Evolutionary conservation across 768 basidiomycete genomes (phyloP).

Genomic region (Suillus subluteus): DNA sequence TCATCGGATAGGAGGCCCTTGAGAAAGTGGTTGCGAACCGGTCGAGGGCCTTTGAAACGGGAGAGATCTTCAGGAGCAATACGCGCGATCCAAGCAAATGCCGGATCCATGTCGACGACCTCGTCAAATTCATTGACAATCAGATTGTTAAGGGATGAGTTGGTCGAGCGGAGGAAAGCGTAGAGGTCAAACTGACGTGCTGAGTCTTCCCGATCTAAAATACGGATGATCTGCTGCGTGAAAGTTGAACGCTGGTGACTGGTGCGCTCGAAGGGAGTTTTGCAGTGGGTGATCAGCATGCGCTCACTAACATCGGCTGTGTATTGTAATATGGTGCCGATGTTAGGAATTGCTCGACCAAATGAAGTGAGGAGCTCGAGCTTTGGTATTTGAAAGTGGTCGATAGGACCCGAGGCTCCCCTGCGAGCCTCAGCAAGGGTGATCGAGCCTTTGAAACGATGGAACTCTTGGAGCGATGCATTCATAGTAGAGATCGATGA

Average conservation of each 20-base stretch:
- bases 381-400: constrained; percentile 14
- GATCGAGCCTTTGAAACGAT: constrained; percentile 37
- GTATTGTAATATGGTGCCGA: constrained; percentile 38
- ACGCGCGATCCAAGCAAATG: neutral
- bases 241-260: constrained; percentile 37
- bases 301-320: constrained; percentile 39
- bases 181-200: constrained; percentile 27
- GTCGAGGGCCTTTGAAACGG: neutral
- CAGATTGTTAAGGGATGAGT: neutral
- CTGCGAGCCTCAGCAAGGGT: constrained; percentile 29
- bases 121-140: constrained; percentile 19
- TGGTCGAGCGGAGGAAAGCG: neutral
- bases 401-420: neutral
- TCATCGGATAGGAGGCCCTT: constrained; percentile 2
- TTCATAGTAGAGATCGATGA: constrained; percentile 20
- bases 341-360: neutral
- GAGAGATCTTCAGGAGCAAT: neutral
- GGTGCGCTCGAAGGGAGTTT: constrained; percentile 29
- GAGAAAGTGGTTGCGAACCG: constrained; percentile 11
- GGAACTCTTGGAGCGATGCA: constrained; percentile 34
- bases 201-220: constrained; percentile 36
- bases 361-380: constrained; percentile 9
- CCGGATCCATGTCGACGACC: constrained; percentile 7
- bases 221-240: constrained; percentile 32
- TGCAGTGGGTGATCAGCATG: constrained; percentile 35